These are phyloP conservation scores for Solanum boliviense DNA, from an alignment of 257 asterid genomes.

Conservation along the genomic window DNA sequence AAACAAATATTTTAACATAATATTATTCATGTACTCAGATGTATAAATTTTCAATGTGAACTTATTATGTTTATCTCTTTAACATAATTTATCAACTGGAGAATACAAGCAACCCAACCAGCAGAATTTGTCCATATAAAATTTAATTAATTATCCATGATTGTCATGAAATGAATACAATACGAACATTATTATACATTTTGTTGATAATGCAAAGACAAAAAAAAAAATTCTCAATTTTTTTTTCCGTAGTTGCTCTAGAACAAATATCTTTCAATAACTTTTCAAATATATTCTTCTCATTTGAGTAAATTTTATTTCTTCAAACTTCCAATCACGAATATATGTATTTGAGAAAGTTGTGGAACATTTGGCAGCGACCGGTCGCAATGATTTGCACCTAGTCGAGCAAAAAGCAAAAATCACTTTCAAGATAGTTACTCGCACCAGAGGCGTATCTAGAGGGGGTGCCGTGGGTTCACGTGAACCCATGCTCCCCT, in stretches of 20 bases:
- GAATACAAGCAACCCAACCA: background rate
- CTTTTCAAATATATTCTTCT: too few species aligned
- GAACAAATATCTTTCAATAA: background rate
- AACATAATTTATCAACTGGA: background rate
- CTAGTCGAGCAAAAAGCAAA: background rate
- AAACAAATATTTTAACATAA: too few species aligned
- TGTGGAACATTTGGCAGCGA: background rate
- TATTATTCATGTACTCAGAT: background rate
- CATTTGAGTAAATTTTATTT: background rate
- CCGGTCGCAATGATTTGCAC: too few species aligned
- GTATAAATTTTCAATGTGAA: background rate
- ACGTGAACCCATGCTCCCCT: too few species aligned
- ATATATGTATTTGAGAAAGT: background rate
- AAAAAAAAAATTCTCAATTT: too few species aligned
- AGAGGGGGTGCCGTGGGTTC: too few species aligned
- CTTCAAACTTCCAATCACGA: background rate
- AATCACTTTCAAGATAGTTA: background rate
- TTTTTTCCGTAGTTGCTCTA: too few species aligned
- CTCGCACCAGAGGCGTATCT: too few species aligned
- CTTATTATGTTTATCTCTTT: background rate
- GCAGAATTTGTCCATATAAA: background rate
- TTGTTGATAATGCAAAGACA: background rate
- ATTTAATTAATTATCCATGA: background rate
- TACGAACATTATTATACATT: background rate
- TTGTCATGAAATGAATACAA: too few species aligned